A percentile compares a stretch with the other conserved stretches of the same genome.
phyloP scores from a whole-genome alignment of 306 rosid species.

The Rubus parviflorus region DNA sequence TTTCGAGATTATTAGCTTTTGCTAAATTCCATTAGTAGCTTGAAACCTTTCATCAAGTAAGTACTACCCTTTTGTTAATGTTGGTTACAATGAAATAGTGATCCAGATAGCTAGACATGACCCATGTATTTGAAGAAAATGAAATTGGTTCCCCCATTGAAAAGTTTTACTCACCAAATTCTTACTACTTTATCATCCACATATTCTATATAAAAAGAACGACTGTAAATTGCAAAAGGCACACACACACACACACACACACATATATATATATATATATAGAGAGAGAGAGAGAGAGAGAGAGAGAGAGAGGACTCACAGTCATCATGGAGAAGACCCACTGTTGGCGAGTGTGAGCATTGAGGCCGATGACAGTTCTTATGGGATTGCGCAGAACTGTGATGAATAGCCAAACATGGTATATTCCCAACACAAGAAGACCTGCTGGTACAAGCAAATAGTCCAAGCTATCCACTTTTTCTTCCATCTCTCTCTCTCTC shows the following conservation, averaged over 20 bases:
- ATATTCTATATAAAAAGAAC: not conserved
- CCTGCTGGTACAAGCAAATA: constrained; percentile 60
- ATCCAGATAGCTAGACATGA: not conserved
- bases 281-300: constrained; percentile 10
- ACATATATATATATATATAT: too few species aligned
- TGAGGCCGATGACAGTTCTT: constrained; percentile 75
- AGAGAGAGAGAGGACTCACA: constrained; percentile 46
- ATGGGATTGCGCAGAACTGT: constrained; percentile 44
- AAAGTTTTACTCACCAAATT: not conserved
- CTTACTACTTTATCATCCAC: not conserved
- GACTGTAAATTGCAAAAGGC: not conserved
- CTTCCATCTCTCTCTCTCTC: not conserved
- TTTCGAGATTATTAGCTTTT: too few species aligned
- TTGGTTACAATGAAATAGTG: not conserved
- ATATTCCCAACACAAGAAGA: constrained; percentile 44
- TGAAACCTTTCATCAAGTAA: not conserved
- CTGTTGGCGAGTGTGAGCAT: constrained; percentile 63
- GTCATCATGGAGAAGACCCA: constrained; percentile 78
- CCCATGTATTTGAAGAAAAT: not conserved
- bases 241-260: too few species aligned
- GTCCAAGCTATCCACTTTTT: constrained; percentile 41
- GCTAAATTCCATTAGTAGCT: not conserved
- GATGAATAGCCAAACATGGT: constrained; percentile 68
- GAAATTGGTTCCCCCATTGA: not conserved
- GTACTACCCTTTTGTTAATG: not conserved